A percentile compares a stretch with the other conserved stretches of the same genome.
These are phyloP conservation scores for Ramularia endophylla DNA, from an alignment of 2,329 filamentous ascomycete genomes.

Conservation along the genomic window DNA sequence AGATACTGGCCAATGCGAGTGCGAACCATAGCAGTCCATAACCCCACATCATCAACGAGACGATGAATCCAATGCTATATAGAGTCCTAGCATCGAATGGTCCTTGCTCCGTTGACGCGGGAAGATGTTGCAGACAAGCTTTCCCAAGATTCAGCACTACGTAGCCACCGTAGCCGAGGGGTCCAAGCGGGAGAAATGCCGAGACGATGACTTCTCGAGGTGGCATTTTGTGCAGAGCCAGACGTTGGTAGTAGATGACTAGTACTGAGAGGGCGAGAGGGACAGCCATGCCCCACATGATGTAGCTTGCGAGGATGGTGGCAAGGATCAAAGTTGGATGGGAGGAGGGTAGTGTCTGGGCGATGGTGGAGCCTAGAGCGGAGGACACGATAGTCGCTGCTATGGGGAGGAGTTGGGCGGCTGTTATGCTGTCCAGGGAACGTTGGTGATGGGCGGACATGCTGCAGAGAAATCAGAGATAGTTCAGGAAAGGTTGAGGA, in stretches of 20 bases:
- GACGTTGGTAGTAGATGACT: conserved; percentile 63
- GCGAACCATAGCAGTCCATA: conserved; percentile 45
- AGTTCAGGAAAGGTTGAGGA: not conserved
- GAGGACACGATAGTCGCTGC: conserved; percentile 61
- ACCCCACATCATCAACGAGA: conserved; percentile 51
- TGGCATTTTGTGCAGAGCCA: conserved; percentile 61
- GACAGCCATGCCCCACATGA: conserved; percentile 62
- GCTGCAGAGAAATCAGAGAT: conserved; percentile 1
- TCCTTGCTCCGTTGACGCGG: conserved; percentile 6
- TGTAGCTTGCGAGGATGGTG: conserved; percentile 59
- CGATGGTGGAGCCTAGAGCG: conserved; percentile 56
- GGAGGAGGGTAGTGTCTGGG: conserved; percentile 48
- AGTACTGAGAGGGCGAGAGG: conserved; percentile 57
- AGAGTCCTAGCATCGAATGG: conserved; percentile 43
- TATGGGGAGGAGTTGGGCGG: conserved; percentile 59
- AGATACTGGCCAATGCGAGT: conserved; percentile 41
- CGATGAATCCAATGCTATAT: conserved; percentile 49
- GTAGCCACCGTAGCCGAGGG: conserved; percentile 58
- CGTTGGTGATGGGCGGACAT: conserved; percentile 17
- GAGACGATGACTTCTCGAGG: conserved; percentile 62
- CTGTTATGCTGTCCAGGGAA: conserved; percentile 53
- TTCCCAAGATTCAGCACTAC: conserved; percentile 26
- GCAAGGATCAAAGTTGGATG: conserved; percentile 47
- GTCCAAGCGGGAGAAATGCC: conserved; percentile 61
- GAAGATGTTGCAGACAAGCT: conserved; percentile 24